Evolutionary conservation across 768 basidiomycete species (phyloP), one percentile per base, ranked within the genome.

Genomic region (Candolleomyces aberdarensis): DNA sequence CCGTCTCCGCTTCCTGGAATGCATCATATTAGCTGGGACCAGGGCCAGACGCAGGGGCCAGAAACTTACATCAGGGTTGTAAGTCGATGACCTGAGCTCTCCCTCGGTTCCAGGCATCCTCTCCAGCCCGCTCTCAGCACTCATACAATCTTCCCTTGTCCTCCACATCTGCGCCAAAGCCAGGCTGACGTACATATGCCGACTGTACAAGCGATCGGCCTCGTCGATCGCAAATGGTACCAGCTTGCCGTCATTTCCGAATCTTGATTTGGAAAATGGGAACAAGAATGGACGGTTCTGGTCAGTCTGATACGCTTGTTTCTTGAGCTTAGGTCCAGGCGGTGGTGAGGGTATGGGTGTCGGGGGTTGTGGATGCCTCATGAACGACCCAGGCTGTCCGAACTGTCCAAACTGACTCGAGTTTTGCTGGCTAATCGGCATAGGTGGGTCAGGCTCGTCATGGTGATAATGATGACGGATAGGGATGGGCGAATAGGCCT

Each of bases 271-370:
- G 6, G 94, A 92, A 71, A 97, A 99, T 0, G 97, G 97, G 72
- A 99, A 96, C 62, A 98, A 76, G 72, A 98, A 99, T 1, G 97
- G 96, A 13, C 92, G 82, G 50, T 78, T 86, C 71, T 96, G 97
- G 73, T 99, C 97, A 0, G 97, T 99, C 70, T 98, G 97, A 72
- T 94, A 99, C 71, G 96, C 94, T 70, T 96, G 96, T 72, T 98
- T 98, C 79, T 99, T 99, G 10, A 92, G 94, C 69, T 96, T 98
- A 2, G 87, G 91, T 39, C 78, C 79, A 1, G 84, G 83, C 7
- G 86, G 83, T 3, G 95, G 95, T 0, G 93, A 86, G 1, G 96
- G 94, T 26, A 94, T 94, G 6, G 96, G 96, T 3, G 96, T 98
- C 13, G 87, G 84, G 1, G 94, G 88, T 68, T 91, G 91, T 15